Conservation (phyloP, 345 rosid species). For the Camelina sativa region DNA sequence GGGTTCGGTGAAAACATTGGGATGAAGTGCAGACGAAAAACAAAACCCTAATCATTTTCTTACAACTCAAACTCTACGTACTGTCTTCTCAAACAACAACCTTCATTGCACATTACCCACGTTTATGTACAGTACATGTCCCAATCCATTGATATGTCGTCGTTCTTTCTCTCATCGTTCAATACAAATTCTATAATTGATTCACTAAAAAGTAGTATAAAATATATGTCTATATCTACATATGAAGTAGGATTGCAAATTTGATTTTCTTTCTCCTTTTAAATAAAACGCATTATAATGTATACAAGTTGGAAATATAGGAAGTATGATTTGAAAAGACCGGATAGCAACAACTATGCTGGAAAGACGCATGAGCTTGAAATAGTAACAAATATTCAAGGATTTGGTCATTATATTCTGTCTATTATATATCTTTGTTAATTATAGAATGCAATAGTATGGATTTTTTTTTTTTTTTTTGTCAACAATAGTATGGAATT, state of each 20-base stretch:
- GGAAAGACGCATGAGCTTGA: constrained; percentile 27
- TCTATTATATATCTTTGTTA: not conserved
- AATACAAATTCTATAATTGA: not conserved
- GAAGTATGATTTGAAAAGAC: constrained; percentile 28
- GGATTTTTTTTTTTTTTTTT: no score
- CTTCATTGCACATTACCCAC: constrained; percentile 2
- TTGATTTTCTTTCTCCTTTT: not conserved
- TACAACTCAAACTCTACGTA: constrained; percentile 27
- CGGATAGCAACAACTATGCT: constrained; percentile 1
- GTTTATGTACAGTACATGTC: not conserved
- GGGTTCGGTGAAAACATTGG: constrained; percentile 46
- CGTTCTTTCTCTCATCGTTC: constrained; percentile 7
- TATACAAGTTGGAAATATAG: not conserved
- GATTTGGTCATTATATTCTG: not conserved
- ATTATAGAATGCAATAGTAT: no score
- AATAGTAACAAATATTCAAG: constrained; percentile 1
- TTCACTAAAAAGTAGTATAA: not conserved
- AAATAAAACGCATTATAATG: not conserved
- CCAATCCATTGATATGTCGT: constrained; percentile 5
- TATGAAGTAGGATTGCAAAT: not conserved
- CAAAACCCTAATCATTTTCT: constrained; percentile 49
- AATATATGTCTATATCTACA: not conserved
- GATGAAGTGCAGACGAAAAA: constrained; percentile 15
- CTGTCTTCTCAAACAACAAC: constrained; percentile 35
- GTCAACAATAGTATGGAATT: no score